Percentiles rank a stretch among this genome's conserved stretches.
These are phyloP conservation scores for Psilocybe subaeruginosa DNA, from an alignment of 768 basidiomycete genomes.

Conservation along the genomic window DNA sequence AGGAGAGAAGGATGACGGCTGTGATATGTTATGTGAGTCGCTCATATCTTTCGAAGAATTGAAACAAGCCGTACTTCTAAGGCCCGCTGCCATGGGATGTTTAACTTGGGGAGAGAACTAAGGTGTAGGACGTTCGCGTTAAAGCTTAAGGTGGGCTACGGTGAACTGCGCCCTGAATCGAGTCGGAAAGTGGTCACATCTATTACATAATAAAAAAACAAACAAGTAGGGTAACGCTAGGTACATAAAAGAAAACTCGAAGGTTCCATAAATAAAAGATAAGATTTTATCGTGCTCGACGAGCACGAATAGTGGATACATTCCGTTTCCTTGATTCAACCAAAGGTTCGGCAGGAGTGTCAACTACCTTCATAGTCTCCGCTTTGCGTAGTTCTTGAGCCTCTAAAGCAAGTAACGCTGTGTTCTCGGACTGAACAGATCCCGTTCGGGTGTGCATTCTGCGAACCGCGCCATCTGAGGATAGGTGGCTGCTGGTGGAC, in stretches of 20 bases:
- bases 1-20: slow-evolving; percentile 97
- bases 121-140: not conserved
- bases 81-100: slow-evolving; percentile 62
- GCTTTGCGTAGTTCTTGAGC: not conserved
- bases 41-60: not conserved
- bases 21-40: slow-evolving; percentile 6
- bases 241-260: not conserved
- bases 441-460: slow-evolving; percentile 1
- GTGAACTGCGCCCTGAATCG: not conserved
- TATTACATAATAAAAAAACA: slow-evolving; percentile 14
- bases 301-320: slow-evolving; percentile 37
- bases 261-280: not conserved
- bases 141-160: not conserved
- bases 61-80: slow-evolving; percentile 54
- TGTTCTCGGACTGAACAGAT: slow-evolving; percentile 13
- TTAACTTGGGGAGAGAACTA: not conserved
- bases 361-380: slow-evolving; percentile 2
- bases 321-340: slow-evolving; percentile 44
- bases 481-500: not conserved
- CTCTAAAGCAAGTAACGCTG: not conserved
- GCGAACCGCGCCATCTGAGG: not conserved
- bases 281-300: slow-evolving; percentile 29
- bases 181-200: not conserved
- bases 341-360: slow-evolving; percentile 32
- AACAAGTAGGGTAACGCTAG: not conserved